Evolutionary conservation across 805 yeast genomes (phyloP), one percentile per base, ranked within the genome.

Genomic region (Yarrowia sp.): DNA sequence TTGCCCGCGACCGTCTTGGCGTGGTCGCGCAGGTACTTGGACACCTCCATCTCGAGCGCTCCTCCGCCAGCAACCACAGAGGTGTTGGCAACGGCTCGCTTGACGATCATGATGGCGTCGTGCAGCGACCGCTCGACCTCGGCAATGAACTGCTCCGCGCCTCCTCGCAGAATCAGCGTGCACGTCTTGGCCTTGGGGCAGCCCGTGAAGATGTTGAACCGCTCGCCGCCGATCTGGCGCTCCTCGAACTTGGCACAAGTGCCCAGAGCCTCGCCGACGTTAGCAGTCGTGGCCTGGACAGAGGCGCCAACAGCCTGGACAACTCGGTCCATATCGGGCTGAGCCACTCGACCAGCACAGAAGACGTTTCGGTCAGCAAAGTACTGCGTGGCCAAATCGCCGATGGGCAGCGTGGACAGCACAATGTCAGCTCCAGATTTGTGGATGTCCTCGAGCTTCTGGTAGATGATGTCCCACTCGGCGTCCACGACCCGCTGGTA

Each of bases 61-160:
- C 99, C 99, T 66, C 99, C 99, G 65, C 99, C 99, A 13, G 97
- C 98, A 63, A 94, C 99, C 67, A 94, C 85, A 27, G 83, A 78
- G 70, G 85, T 87, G 72, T 92, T 92, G 71, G 88, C 86, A 41
- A 94, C 84, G 1, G 98, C 96, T 69, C 99, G 83, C 77, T 92
- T 93, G 47, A 93, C 98, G 73, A 94, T 92, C 99, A 93, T 93
- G 56, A 94, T 90, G 56, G 99, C 99, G 77, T 94, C 99, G 72
- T 94, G 98, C 67, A 94, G 80, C 1, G 97, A 93, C 76, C 99
- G 84, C 74, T 94, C 99, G 24, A 96, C 97, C 78, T 94, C 99
- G 62, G 96, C 97, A 71, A 94, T 86, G 38, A 94, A 96, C 79
- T 94, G 99, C 70, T 93, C 97, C 22, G 98, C 97, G 66, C 99